A percentile compares a stretch with the other conserved stretches of the same genome.
phyloP scores from a whole-genome alignment of 805 yeast genomes.

The Pichia membranifaciens region DNA sequence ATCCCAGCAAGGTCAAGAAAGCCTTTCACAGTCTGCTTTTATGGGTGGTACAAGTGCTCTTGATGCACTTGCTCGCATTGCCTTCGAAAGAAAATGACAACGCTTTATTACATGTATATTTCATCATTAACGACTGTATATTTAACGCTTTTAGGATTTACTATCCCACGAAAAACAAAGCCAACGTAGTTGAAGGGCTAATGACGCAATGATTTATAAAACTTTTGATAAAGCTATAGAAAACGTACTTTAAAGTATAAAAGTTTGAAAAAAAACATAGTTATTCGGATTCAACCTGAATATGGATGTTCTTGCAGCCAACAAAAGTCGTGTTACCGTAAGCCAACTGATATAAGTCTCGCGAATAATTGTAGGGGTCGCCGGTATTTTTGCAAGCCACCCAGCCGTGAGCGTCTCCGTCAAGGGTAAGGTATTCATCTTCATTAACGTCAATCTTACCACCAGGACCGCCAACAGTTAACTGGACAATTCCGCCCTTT shows the following conservation, averaged over 20 bases:
- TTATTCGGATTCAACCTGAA: not conserved
- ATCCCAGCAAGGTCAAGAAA: constrained; percentile 6
- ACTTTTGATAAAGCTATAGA: too few species aligned
- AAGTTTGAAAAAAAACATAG: too few species aligned
- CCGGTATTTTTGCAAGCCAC: constrained; percentile 36
- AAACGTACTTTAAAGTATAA: too few species aligned
- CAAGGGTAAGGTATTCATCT: constrained; percentile 12
- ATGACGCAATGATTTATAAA: too few species aligned
- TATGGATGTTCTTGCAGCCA: not conserved
- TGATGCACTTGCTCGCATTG: constrained; percentile 34
- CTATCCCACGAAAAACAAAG: too few species aligned
- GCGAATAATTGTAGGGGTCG: constrained; percentile 38
- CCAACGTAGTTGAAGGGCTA: too few species aligned
- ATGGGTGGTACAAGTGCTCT: constrained; percentile 29
- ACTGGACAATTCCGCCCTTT: constrained; percentile 4
- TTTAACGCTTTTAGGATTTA: constrained; percentile 2
- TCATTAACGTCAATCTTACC: not conserved
- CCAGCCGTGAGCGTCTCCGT: constrained; percentile 30
- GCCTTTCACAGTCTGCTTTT: constrained; percentile 4
- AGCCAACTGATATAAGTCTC: constrained; percentile 16
- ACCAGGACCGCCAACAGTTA: constrained; percentile 9
- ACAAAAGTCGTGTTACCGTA: not conserved
- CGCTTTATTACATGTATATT: too few species aligned
- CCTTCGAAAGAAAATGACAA: constrained; percentile 28
- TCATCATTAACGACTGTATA: constrained; percentile 7